Percentiles rank a stretch among this genome's conserved stretches.
These are phyloP conservation scores for Gypsophila paniculata DNA, from an alignment of 179 eudicot species.

Conservation along the genomic window DNA sequence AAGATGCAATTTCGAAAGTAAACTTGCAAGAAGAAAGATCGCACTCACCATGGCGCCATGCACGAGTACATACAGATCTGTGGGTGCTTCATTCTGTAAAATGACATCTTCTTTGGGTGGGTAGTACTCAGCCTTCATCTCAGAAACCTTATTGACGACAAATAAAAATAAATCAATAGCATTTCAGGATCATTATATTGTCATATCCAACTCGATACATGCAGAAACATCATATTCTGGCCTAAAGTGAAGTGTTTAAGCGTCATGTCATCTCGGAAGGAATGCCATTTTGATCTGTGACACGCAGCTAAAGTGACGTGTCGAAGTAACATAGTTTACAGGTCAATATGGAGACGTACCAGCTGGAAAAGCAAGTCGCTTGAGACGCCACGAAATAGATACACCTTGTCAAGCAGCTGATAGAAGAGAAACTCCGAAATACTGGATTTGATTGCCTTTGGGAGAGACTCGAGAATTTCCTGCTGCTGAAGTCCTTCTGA, in stretches of 20 bases:
- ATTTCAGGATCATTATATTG: too few relatives aligned
- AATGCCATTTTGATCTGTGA: too few relatives aligned
- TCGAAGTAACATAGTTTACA: not conserved
- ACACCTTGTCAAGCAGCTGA: constrained; percentile 56
- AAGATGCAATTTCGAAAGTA: not conserved
- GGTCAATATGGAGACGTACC: constrained; percentile 36
- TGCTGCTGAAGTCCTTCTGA: constrained; percentile 80
- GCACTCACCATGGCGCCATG: constrained; percentile 55
- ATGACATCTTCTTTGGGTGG: constrained; percentile 82
- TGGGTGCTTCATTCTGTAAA: constrained; percentile 77
- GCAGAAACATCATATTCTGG: too few relatives aligned
- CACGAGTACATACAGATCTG: constrained; percentile 64
- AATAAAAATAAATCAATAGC: not conserved
- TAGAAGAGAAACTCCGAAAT: constrained; percentile 63
- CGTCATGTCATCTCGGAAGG: too few relatives aligned
- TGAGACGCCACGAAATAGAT: constrained; percentile 71
- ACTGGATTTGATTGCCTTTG: constrained; percentile 74
- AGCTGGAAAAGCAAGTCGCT: constrained; percentile 71
- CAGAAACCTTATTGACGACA: constrained; percentile 44
- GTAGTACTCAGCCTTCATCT: constrained; percentile 79
- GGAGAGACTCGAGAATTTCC: constrained; percentile 63
- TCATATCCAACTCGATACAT: too few relatives aligned
- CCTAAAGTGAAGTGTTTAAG: too few relatives aligned
- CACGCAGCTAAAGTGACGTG: not conserved
- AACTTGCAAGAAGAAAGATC: not conserved